Conservation (phyloP, 2,329 filamentous ascomycete genomes). For the Aspergillus sp. region DNA sequence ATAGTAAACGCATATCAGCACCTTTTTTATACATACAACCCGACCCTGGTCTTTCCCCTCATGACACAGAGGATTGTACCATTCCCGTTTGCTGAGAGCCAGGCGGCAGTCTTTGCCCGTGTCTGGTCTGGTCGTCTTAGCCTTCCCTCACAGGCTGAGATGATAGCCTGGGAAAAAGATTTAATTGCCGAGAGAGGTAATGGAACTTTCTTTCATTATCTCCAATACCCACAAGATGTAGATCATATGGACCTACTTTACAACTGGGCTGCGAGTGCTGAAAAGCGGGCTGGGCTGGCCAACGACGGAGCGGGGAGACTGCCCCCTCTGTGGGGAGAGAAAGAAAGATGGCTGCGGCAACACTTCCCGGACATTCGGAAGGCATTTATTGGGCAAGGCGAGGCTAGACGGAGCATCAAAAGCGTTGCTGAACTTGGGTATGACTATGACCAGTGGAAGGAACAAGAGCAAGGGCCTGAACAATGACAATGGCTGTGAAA, state of each 20-base stretch:
- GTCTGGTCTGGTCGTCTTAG: slow-evolving; percentile 66
- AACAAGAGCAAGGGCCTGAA: slow-evolving; percentile 6
- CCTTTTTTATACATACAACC: slow-evolving; percentile 66
- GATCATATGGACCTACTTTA: slow-evolving; percentile 41
- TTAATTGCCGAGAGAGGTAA: slow-evolving; percentile 38
- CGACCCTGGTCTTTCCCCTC: slow-evolving; percentile 69
- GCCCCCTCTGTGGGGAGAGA: slow-evolving; percentile 64
- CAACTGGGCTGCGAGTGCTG: slow-evolving; percentile 35
- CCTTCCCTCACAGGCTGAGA: slow-evolving; percentile 57
- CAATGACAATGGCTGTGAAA: background rate
- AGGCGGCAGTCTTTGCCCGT: slow-evolving; percentile 68
- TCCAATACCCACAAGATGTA: slow-evolving; percentile 44
- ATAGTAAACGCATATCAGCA: slow-evolving; percentile 72
- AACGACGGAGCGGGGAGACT: slow-evolving; percentile 53
- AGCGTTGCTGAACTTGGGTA: slow-evolving; percentile 68
- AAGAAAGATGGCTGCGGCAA: slow-evolving; percentile 64
- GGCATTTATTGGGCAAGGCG: slow-evolving; percentile 61
- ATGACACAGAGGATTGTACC: slow-evolving; percentile 82
- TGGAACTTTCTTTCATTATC: slow-evolving; percentile 48
- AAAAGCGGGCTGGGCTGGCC: slow-evolving; percentile 30
- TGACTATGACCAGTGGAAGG: slow-evolving; percentile 42
- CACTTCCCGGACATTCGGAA: slow-evolving; percentile 64
- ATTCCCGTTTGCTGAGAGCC: slow-evolving; percentile 71
- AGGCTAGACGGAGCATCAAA: slow-evolving; percentile 50
- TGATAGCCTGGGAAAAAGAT: slow-evolving; percentile 60